A percentile compares a stretch with the other conserved stretches of the same genome.
phyloP scores from a whole-genome alignment of 1,284 basidiomycete genomes.

The Ganoderma lucidum region DNA sequence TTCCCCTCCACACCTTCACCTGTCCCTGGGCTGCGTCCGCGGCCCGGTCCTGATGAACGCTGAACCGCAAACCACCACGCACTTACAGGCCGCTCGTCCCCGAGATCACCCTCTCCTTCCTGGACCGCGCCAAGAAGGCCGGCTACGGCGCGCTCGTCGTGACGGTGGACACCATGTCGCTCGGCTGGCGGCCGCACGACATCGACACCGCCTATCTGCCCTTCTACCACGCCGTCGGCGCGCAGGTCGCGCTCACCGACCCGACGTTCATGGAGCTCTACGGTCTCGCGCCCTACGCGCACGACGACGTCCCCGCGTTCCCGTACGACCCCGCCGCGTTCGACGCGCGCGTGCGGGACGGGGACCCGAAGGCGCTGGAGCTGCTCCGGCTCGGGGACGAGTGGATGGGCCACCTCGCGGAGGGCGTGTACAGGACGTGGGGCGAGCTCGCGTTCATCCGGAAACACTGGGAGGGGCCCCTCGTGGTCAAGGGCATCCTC shows the following conservation, averaged over 20 bases:
- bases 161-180: slow-evolving; percentile 67
- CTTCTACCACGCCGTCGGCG: slow-evolving; percentile 64
- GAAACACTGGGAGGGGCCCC: slow-evolving; percentile 72
- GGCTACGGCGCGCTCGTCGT: slow-evolving; percentile 74
- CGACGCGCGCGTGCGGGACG: slow-evolving; percentile 47
- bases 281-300: slow-evolving; percentile 48
- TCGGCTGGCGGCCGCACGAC: slow-evolving; percentile 77
- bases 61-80: neutral
- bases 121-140: slow-evolving; percentile 57
- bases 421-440: slow-evolving; percentile 66
- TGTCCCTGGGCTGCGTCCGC: neutral
- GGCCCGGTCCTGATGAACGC: neutral
- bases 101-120: neutral
- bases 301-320: slow-evolving; percentile 53
- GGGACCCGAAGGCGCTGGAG: slow-evolving; percentile 52
- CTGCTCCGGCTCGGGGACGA: slow-evolving; percentile 53
- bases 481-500: slow-evolving; percentile 77
- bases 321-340: slow-evolving; percentile 60
- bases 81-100: neutral
- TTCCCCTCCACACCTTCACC: neutral
- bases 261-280: slow-evolving; percentile 70
- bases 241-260: slow-evolving; percentile 66
- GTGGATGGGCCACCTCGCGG: slow-evolving; percentile 64
- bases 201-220: slow-evolving; percentile 67
- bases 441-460: slow-evolving; percentile 68